Conservation (phyloP, 2,329 filamentous ascomycete species). For the Aspergillus arachidicola region DNA sequence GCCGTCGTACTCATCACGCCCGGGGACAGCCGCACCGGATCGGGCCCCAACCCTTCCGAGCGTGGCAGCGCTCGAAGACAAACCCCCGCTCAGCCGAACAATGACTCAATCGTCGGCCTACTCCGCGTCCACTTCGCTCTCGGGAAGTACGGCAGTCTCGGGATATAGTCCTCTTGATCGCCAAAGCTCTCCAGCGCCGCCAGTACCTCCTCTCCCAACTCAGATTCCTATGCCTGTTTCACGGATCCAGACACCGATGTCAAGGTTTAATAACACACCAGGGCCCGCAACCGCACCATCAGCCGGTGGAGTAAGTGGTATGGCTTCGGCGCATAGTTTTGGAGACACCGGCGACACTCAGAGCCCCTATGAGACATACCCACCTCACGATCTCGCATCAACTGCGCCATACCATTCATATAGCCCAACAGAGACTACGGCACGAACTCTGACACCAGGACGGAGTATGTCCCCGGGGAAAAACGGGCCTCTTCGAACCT, state of each 20-base stretch:
- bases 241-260: constrained; percentile 19
- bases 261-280: constrained; percentile 14
- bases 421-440: constrained; percentile 24
- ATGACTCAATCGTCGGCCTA: constrained; percentile 54
- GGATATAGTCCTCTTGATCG: constrained; percentile 41
- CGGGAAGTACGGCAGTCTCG: constrained; percentile 31
- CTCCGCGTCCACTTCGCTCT: constrained; percentile 55
- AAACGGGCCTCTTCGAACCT: constrained; percentile 12
- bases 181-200: constrained; percentile 30
- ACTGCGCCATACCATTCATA: constrained; percentile 23
- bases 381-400: background rate
- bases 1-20: constrained; percentile 64
- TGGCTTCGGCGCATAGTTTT: constrained; percentile 10
- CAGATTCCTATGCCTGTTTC: constrained; percentile 24
- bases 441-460: constrained; percentile 23
- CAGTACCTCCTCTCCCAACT: constrained; percentile 34
- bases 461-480: constrained; percentile 7
- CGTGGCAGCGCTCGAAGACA: constrained; percentile 43
- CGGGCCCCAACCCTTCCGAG: constrained; percentile 44
- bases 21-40: constrained; percentile 52
- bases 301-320: constrained; percentile 23
- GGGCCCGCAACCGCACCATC: constrained; percentile 22
- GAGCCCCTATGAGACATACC: constrained; percentile 7
- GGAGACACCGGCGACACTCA: constrained; percentile 9
- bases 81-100: constrained; percentile 43